Evolutionary conservation across 2,329 filamentous ascomycete genomes (phyloP).

Genomic region (Periconia macrospinosa): DNA sequence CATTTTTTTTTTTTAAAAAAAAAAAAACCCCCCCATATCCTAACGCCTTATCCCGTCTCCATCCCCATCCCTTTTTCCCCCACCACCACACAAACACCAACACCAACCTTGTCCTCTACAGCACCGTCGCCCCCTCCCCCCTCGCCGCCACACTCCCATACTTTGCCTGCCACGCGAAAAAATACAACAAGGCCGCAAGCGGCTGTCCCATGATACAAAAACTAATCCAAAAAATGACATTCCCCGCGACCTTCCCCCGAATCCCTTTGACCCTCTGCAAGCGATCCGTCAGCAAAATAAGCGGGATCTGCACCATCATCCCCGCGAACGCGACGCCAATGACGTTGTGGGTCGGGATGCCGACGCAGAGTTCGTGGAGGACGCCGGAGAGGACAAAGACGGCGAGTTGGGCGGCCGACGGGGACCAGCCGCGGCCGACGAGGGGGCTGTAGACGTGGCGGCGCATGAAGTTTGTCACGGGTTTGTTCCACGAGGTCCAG

Average conservation of each 20-base stretch:
- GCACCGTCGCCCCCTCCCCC: background rate
- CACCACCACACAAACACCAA: no score
- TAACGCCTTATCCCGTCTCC: no score
- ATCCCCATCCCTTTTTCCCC: no score
- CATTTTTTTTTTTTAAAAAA: no score
- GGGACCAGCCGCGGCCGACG: slow-evolving; percentile 78
- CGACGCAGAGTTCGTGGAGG: slow-evolving; percentile 89
- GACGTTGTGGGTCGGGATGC: slow-evolving; percentile 91
- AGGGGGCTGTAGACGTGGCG: slow-evolving; percentile 90
- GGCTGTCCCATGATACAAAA: slow-evolving; percentile 97
- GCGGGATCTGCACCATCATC: slow-evolving; percentile 90
- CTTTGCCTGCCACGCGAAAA: slow-evolving; percentile 98
- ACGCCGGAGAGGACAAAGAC: slow-evolving; percentile 90
- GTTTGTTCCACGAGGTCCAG: slow-evolving; percentile 97
- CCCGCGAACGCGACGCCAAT: slow-evolving; percentile 90
- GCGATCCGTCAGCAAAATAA: slow-evolving; percentile 78
- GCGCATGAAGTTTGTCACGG: slow-evolving; percentile 95
- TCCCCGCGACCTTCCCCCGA: slow-evolving; percentile 79
- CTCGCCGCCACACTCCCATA: slow-evolving; percentile 70
- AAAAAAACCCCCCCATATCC: no score
- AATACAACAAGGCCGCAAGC: slow-evolving; percentile 88
- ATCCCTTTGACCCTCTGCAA: slow-evolving; percentile 78
- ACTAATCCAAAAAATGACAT: slow-evolving; percentile 93
- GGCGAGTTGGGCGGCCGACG: slow-evolving; percentile 69
- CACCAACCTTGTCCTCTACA: background rate